Conservation (phyloP, 2,329 filamentous ascomycete species). For the Neofusicoccum laricinum region DNA sequence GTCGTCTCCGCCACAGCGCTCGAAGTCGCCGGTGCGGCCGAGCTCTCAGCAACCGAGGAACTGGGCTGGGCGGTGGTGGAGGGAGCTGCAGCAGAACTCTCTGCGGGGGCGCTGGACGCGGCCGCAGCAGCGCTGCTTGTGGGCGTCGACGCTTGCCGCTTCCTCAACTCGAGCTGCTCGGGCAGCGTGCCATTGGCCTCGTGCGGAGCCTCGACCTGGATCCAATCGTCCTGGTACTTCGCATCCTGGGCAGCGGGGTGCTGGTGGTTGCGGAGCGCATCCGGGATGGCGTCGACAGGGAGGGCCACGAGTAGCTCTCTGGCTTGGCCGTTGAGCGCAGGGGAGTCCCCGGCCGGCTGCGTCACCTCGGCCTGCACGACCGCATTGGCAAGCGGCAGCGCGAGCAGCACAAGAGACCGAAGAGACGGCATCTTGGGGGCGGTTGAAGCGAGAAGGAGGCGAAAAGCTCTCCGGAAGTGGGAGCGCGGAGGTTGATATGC, state of each 20-base stretch:
- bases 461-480: background rate
- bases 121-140: constrained; percentile 22
- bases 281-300: constrained; percentile 61
- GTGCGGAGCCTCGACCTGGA: constrained; percentile 62
- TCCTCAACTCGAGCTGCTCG: constrained; percentile 52
- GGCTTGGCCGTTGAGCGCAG: constrained; percentile 37
- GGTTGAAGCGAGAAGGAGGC: background rate
- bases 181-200: constrained; percentile 62
- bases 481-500: background rate
- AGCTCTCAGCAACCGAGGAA: constrained; percentile 14
- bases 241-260: constrained; percentile 63
- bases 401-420: constrained; percentile 27
- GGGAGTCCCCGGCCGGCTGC: constrained; percentile 24
- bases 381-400: constrained; percentile 29
- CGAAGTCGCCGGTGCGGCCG: constrained; percentile 6
- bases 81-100: constrained; percentile 1
- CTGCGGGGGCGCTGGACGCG: background rate
- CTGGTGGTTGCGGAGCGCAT: constrained; percentile 62
- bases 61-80: constrained; percentile 15
- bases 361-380: constrained; percentile 25
- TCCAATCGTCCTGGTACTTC: constrained; percentile 56
- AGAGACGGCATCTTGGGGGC: constrained; percentile 22
- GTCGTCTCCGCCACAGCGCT: constrained; percentile 9
- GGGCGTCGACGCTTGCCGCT: constrained; percentile 33
- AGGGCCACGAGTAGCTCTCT: constrained; percentile 52